Conservation (phyloP, 352 stramenopile genomes). For the Pythium volutum region DNA sequence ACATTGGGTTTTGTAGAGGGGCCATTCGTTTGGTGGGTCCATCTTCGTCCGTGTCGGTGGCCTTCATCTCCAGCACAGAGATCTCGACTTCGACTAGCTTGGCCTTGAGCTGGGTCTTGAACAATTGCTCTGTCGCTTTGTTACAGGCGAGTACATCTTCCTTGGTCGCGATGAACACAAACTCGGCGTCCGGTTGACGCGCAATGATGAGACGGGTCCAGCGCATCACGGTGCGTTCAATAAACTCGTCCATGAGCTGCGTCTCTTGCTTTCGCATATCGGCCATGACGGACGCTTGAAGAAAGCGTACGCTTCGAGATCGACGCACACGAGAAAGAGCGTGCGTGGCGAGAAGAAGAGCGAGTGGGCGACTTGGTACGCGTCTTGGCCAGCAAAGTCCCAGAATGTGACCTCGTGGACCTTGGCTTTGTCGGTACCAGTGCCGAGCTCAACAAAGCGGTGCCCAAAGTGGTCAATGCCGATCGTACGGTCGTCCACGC, state of each 20-base stretch:
- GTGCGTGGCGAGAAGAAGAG: conserved; percentile 12
- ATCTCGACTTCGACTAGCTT: not conserved
- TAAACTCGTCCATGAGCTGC: conserved; percentile 1
- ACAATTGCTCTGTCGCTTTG: too few species aligned
- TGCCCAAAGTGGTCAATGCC: not conserved
- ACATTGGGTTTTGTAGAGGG: too few species aligned
- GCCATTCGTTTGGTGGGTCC: too few species aligned
- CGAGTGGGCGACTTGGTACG: conserved; percentile 2
- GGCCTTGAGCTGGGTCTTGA: not conserved
- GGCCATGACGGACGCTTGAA: not conserved
- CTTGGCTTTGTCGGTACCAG: not conserved
- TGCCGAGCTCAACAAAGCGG: conserved; percentile 1
- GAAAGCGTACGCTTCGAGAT: not conserved
- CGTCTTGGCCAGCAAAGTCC: too few species aligned
- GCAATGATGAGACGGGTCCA: conserved; percentile 2
- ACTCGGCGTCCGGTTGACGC: conserved; percentile 3
- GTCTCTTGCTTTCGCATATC: not conserved
- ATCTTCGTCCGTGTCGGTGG: too few species aligned
- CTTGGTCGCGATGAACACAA: conserved; percentile 10
- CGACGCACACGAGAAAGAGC: conserved; percentile 6
- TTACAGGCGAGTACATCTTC: not conserved
- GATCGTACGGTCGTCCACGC: not conserved
- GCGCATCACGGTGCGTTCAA: not conserved
- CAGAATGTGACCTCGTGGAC: conserved; percentile 5
- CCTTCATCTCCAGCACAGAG: too few species aligned